Conservation (phyloP, 805 yeast species). For the Metschnikowia picachoensis region DNA sequence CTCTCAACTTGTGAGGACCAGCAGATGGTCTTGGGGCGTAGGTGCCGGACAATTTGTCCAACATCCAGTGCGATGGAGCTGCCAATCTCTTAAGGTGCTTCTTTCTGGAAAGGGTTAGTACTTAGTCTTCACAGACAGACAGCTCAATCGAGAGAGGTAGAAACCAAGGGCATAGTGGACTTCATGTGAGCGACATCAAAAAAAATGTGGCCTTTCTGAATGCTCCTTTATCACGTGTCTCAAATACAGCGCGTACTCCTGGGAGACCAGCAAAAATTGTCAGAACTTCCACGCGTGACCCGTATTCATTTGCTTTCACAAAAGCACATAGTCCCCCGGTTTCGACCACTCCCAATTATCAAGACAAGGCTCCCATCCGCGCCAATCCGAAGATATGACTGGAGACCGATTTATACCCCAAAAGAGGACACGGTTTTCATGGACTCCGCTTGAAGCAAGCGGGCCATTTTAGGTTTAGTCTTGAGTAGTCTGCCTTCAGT, state of each 20-base stretch:
- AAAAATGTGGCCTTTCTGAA: too few relatives aligned
- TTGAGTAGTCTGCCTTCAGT: constrained; percentile 19
- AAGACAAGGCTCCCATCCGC: constrained; percentile 50
- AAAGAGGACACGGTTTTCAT: constrained; percentile 9
- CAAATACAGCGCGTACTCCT: too few relatives aligned
- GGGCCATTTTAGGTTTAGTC: constrained; percentile 13
- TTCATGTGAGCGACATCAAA: too few relatives aligned
- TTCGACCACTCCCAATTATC: constrained; percentile 28
- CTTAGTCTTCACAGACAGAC: constrained; percentile 5
- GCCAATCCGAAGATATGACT: constrained; percentile 20
- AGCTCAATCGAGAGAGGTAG: constrained; percentile 1
- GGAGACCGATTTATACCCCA: constrained; percentile 21
- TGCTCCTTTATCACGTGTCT: too few relatives aligned
- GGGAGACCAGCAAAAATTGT: too few relatives aligned
- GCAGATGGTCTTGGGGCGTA: constrained; percentile 99
- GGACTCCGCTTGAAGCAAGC: constrained; percentile 9
- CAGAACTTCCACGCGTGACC: not conserved
- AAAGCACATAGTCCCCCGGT: not conserved
- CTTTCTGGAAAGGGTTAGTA: constrained; percentile 58
- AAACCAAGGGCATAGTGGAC: not conserved
- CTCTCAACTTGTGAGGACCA: constrained; percentile 99
- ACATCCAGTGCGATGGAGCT: constrained; percentile 99
- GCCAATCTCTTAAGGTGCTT: constrained; percentile 99
- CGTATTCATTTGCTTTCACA: too few relatives aligned
- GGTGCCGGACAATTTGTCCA: constrained; percentile 99